Evolutionary conservation across 495 filamentous ascomycete species (phyloP).

Genomic region (Hypoxylon lenormandii): DNA sequence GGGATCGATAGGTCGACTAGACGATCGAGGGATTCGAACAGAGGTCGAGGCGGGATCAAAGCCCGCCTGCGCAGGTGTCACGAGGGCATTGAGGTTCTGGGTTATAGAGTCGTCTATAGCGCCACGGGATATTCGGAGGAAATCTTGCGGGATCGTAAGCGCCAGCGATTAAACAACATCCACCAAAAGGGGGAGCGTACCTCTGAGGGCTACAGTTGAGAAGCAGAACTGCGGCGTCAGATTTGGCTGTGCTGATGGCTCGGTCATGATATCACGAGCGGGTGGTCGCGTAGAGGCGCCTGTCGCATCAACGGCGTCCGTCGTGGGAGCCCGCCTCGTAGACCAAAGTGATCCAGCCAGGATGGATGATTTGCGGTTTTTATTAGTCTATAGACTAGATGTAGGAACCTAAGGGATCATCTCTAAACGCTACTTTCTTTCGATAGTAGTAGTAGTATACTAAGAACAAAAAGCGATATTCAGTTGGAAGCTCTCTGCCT

Average conservation of each 20-base stretch:
- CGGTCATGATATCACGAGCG: constrained; percentile 68
- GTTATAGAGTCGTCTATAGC: constrained; percentile 92
- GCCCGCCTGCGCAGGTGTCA: constrained; percentile 74
- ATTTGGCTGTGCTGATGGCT: constrained; percentile 67
- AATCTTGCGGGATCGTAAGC: constrained; percentile 70
- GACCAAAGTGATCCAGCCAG: constrained; percentile 66
- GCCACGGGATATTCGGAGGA: constrained; percentile 86
- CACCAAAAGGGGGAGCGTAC: constrained; percentile 57
- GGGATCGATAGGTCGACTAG: constrained; percentile 67
- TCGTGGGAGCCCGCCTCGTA: constrained; percentile 53
- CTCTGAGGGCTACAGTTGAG: constrained; percentile 83
- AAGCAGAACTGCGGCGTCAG: constrained; percentile 95
- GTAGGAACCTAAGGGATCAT: constrained; percentile 7
- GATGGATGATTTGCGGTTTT: constrained; percentile 40
- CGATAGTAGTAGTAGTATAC: background rate
- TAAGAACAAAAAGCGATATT: background rate
- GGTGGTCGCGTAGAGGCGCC: constrained; percentile 33
- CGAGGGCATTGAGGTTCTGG: constrained; percentile 90
- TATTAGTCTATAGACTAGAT: constrained; percentile 18
- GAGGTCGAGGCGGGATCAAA: constrained; percentile 86
- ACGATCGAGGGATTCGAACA: constrained; percentile 63
- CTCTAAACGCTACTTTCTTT: constrained; percentile 6
- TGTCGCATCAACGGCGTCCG: constrained; percentile 49
- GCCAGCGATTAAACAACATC: background rate
- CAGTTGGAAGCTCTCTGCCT: background rate